phyloP scores from a whole-genome alignment of 345 rosid genomes.

The Erodium maritimum region DNA sequence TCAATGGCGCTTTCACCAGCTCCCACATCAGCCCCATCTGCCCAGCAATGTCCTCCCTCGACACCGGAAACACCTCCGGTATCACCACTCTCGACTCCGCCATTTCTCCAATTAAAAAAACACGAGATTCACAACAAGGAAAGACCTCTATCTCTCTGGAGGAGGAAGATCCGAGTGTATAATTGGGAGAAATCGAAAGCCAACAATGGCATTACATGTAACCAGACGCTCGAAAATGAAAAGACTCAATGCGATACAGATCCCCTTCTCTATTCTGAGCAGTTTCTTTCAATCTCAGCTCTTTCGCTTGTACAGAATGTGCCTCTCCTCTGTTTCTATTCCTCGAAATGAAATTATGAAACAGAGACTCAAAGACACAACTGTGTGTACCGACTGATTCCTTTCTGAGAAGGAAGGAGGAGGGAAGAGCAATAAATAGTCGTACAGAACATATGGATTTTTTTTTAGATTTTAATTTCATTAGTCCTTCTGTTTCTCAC shows the following conservation, averaged over 20 bases:
- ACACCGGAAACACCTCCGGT: conserved; percentile 68
- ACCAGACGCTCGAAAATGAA: no score
- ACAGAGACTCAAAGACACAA: not conserved
- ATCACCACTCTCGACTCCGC: conserved; percentile 50
- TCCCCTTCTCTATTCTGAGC: no score
- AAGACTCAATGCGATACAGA: no score
- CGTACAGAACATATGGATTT: not conserved
- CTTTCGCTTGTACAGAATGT: not conserved
- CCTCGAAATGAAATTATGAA: not conserved
- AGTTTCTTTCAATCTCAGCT: no score
- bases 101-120: no score
- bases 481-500: no score
- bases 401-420: not conserved
- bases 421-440: not conserved
- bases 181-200: no score
- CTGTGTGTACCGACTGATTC: not conserved
- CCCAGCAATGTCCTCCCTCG: conserved; percentile 54
- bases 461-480: no score
- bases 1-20: conserved; percentile 82
- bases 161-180: no score
- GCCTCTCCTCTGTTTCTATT: not conserved
- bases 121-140: no score
- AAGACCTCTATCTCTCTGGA: no score
- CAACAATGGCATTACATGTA: not conserved
- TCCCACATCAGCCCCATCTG: conserved; percentile 83